Percentiles rank a stretch among this genome's conserved stretches.
These are phyloP conservation scores for Coemansia sp. DNA, from an alignment of 192 early-diverging fungal species.

Conservation along the genomic window DNA sequence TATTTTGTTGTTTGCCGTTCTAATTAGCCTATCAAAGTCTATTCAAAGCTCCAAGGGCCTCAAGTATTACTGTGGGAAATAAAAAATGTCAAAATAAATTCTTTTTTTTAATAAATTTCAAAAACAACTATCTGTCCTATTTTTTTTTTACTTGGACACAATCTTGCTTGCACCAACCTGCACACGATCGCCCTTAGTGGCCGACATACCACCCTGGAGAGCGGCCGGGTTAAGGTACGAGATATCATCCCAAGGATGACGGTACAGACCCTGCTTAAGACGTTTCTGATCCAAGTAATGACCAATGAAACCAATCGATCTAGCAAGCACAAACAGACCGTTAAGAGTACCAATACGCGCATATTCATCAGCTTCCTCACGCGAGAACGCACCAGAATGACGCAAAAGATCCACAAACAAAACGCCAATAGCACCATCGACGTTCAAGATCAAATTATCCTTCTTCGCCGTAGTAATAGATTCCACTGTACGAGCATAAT, in stretches of 20 bases:
- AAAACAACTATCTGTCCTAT: background rate
- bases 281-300: conserved; percentile 98
- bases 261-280: conserved; percentile 97
- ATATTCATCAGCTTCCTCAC: conserved; percentile 95
- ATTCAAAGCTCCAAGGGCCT: too few species aligned
- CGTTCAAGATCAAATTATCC: conserved; percentile 96
- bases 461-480: conserved; percentile 96
- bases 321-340: conserved; percentile 94
- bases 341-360: conserved; percentile 93
- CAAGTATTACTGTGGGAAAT: too few species aligned
- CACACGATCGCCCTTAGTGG: conserved; percentile 40
- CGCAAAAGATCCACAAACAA: conserved; percentile 94
- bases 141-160: conserved; percentile 22
- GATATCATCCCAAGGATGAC: conserved; percentile 98
- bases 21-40: too few species aligned
- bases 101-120: too few species aligned
- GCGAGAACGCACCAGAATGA: conserved; percentile 87
- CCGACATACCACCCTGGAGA: conserved; percentile 25
- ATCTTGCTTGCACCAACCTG: conserved; percentile 56
- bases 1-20: too few species aligned
- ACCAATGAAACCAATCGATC: conserved; percentile 95
- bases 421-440: conserved; percentile 92
- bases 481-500: conserved; percentile 93
- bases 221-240: conserved; percentile 69
- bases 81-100: too few species aligned